Evolutionary conservation across 495 filamentous ascomycete genomes (phyloP), one percentile per base, ranked within the genome.

Genomic region (Lichina pygmaea): DNA sequence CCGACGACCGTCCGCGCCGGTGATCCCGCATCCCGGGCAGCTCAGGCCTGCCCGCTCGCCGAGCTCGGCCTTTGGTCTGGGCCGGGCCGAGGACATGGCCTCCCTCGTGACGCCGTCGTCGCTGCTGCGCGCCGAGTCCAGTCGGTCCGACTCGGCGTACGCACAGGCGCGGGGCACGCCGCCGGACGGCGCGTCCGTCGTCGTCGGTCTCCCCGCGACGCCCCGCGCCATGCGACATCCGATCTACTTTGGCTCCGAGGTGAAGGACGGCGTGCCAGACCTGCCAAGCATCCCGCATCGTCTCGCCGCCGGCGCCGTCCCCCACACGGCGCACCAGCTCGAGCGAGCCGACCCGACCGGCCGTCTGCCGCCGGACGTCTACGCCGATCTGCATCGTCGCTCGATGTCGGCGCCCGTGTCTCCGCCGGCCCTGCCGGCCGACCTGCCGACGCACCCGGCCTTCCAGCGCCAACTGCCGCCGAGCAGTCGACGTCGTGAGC

Each of bases 201-300:
- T 30, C 11, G 34, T 49, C 8, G 48, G 48, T 15, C 48, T 49
- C 11, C 48, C 48, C 15, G 44, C 48, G 15, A 49, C 48, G 11
- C 48, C 48, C n/a, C 46, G 43, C 13, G 48, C 48, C 10, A 49
- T 49, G 48, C 48, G 44, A 13, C 48, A 49, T 41, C 48, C 48
- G 24, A 33, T 33, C 12, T 47, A 49, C 48, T 33, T 48, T 39
- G 43, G 12, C 24, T 36, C 41, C 13, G 46, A 48, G 33, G 33
- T 34, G 3, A 49, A 47, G 9, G 48, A 47, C 10, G 48, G 36
- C 33, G 44, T 49, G 10, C 48, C 48, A 0, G 44, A 34, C 8
- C 36, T 49, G 10, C 48, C 48, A 10, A 43, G 43, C 8, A 36
- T 48, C 13, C 46, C 46, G 7, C 30, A 34, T 15, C 30, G 34